Evolutionary conservation across 2,329 filamentous ascomycete genomes (phyloP).

Genomic region (Torrubiellomyces zombiae): DNA sequence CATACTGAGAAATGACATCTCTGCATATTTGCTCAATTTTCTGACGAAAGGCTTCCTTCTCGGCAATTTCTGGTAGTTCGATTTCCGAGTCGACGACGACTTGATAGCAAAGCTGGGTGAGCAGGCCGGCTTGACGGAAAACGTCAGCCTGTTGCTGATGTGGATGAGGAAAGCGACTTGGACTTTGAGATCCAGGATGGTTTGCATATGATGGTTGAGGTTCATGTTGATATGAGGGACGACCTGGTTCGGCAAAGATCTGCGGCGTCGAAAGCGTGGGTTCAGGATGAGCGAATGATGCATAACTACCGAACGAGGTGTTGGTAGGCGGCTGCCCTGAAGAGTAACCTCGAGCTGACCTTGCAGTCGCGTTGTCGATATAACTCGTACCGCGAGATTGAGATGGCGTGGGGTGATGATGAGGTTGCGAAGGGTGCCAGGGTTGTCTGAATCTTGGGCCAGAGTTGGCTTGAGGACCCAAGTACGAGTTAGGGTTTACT

Average conservation of each 20-base stretch:
- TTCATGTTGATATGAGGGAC: slow-evolving; percentile 10
- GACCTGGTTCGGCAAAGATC: too few relatives aligned
- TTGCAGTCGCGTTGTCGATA: too few relatives aligned
- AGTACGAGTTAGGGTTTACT: too few relatives aligned
- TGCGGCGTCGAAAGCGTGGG: too few relatives aligned
- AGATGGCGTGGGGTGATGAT: too few relatives aligned
- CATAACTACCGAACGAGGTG: too few relatives aligned
- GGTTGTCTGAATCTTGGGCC: not conserved
- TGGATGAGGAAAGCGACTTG: too few relatives aligned
- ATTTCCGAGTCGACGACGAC: slow-evolving; percentile 44
- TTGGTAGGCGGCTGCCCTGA: too few relatives aligned
- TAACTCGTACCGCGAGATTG: too few relatives aligned
- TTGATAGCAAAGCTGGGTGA: slow-evolving; percentile 29
- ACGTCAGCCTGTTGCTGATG: slow-evolving; percentile 35
- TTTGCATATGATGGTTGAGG: slow-evolving; percentile 5
- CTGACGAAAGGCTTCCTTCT: slow-evolving; percentile 55
- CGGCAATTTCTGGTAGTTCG: slow-evolving; percentile 39
- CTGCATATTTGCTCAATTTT: slow-evolving; percentile 49
- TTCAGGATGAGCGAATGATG: too few relatives aligned
- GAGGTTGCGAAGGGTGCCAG: not conserved
- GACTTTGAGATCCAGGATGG: too few relatives aligned
- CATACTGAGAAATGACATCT: slow-evolving; percentile 36
- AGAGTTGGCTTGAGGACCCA: not conserved
- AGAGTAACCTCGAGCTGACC: too few relatives aligned
- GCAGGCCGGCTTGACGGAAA: slow-evolving; percentile 26